These are phyloP conservation scores for Hypericum perforatum DNA, from an alignment of 345 rosid species.

Conservation along the genomic window DNA sequence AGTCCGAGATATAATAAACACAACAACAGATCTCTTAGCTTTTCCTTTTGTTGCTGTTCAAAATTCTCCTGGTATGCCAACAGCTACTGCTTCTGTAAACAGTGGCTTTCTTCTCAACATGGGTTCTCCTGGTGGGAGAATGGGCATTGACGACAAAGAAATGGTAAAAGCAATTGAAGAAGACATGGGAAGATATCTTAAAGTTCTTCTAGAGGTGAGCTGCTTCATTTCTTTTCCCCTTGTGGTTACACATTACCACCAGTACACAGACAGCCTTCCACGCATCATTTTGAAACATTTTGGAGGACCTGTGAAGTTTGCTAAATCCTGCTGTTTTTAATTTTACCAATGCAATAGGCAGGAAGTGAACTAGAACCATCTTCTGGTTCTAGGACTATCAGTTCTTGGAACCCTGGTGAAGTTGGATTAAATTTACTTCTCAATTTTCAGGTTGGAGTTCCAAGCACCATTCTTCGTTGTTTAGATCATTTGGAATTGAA, in stretches of 20 bases:
- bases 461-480: constrained; percentile 53
- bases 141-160: constrained; percentile 71
- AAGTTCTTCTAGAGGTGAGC: constrained; percentile 73
- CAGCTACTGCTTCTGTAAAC: constrained; percentile 81
- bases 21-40: constrained; percentile 71
- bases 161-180: constrained; percentile 71
- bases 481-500: constrained; percentile 72
- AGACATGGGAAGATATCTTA: constrained; percentile 79
- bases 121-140: constrained; percentile 71
- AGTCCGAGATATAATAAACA: constrained; percentile 60
- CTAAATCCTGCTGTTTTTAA: too few relatives aligned
- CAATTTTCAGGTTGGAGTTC: constrained; percentile 64
- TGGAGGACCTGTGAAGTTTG: too few relatives aligned
- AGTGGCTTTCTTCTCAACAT: constrained; percentile 87
- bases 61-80: constrained; percentile 61
- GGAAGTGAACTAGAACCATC: too few relatives aligned
- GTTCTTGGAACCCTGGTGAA: too few relatives aligned
- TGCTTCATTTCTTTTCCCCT: constrained; percentile 3
- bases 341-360: too few relatives aligned
- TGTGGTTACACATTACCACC: not conserved
- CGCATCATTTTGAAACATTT: too few relatives aligned
- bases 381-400: too few relatives aligned
- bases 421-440: too few relatives aligned
- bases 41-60: constrained; percentile 92
- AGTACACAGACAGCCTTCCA: too few relatives aligned